Base-by-base conservation (phyloP, 768 basidiomycete species). In the Mycena chlorophos region DNA sequence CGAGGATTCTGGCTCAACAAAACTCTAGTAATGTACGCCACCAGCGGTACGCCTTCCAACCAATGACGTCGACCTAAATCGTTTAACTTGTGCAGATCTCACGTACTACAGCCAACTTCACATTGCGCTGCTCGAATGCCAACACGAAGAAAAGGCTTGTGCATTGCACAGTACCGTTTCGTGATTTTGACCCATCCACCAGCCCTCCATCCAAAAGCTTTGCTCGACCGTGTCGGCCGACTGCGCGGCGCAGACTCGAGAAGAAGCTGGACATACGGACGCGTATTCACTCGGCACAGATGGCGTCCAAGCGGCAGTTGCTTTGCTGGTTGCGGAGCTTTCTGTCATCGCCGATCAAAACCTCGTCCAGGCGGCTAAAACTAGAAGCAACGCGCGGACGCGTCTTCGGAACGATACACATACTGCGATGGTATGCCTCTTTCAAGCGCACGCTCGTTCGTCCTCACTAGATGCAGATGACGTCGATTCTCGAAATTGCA, bases 111-210 rank as follows among this genome's bases (percentile, higher is more conserved):
- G 74, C 5, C 75, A 75, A 40, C 89, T 88, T 61, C 72, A 91
- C 28, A 64, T 82, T 54, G 74, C 86, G 3, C 69, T 92, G 52
- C 72, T 92, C 12, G 84, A 86, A 60, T 89, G 87, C 58, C 90
- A 92, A 65, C 87, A 88, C 54, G 89, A 94, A 65, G 91, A 93
- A 67, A 94, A 94, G 81, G 91, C 34, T 37, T n/a, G 12, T 25
- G 19, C 47, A 53, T 38, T 52, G 38, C 1, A n/a, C 22, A n/a
- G 17, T 8, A 30, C 19, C 23, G 13, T 30, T 37, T 31, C 26
- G 4, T 37, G 20, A 19, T 43, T 40, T 45, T 45, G 12, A 34
- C 42, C 42, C 40, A 27, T 27, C 43, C 34, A 19, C 10, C 57
- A 90, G 88, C 87, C 87, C 16, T 89, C 88, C 3, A 80, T 91